Evolutionary conservation across 2,329 filamentous ascomycete species (phyloP).

Genomic region (Phyllosticta paracitricarpa): DNA sequence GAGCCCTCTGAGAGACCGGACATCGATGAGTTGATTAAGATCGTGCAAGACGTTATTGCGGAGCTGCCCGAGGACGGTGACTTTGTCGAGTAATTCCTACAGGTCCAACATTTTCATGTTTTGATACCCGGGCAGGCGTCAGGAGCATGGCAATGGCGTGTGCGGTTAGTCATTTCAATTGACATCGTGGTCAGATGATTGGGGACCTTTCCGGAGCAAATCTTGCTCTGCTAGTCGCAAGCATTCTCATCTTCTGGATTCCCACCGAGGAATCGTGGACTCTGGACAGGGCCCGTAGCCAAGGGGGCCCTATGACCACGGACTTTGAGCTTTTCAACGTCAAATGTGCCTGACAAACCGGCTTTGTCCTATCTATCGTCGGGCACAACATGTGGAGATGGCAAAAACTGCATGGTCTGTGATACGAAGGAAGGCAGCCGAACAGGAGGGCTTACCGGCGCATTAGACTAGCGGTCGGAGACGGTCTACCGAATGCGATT

Average conservation of each 20-base stretch:
- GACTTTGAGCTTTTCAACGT: background rate
- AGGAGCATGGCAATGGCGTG: constrained; percentile 1
- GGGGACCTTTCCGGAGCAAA: background rate
- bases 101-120: background rate
- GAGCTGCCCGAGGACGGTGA: constrained; percentile 52
- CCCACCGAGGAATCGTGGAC: background rate
- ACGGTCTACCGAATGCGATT: background rate
- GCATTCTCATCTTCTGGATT: too few relatives aligned
- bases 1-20: constrained; percentile 83
- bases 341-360: background rate
- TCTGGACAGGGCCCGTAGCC: background rate
- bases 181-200: background rate
- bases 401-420: background rate
- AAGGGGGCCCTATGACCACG: background rate
- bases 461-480: background rate
- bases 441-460: background rate
- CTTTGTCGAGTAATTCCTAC: background rate
- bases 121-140: constrained; percentile 11
- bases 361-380: background rate
- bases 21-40: constrained; percentile 68
- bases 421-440: background rate
- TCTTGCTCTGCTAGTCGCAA: too few relatives aligned
- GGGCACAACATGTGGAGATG: background rate
- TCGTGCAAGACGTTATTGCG: constrained; percentile 65
- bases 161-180: background rate